Percentiles rank a stretch among this genome's conserved stretches.
Conservation (phyloP, 495 filamentous ascomycete species). For the Aspergillus wentii region DNA sequence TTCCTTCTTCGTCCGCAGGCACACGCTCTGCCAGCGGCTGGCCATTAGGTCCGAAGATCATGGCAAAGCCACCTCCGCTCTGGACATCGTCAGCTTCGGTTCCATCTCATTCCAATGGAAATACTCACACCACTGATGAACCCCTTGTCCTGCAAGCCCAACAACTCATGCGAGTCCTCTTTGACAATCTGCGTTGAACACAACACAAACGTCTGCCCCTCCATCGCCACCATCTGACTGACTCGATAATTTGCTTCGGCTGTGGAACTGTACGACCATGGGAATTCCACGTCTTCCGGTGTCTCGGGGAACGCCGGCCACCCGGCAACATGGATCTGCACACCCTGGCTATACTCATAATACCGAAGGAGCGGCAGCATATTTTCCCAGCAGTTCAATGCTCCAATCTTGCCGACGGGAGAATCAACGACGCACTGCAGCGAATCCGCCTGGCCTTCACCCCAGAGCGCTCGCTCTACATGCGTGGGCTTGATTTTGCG, state of each 20-base stretch:
- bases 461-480: slow-evolving; percentile 52
- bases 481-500: slow-evolving; percentile 59
- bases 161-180: slow-evolving; percentile 3
- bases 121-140: background rate
- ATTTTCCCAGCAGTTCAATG: slow-evolving; percentile 30
- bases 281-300: slow-evolving; percentile 18
- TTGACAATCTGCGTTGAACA: slow-evolving; percentile 9
- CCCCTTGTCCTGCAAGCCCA: background rate
- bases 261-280: slow-evolving; percentile 18
- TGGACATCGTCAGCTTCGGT: background rate
- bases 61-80: slow-evolving; percentile 24
- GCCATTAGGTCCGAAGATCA: slow-evolving; percentile 30
- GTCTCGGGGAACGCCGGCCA: slow-evolving; percentile 22
- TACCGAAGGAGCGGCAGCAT: slow-evolving; percentile 28
- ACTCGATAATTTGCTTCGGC: slow-evolving; percentile 11
- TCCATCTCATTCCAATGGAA: too few relatives aligned
- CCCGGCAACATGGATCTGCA: slow-evolving; percentile 29
- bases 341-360: slow-evolving; percentile 25
- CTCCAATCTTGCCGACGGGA: slow-evolving; percentile 16
- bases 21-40: slow-evolving; percentile 15
- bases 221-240: slow-evolving; percentile 17
- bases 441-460: slow-evolving; percentile 34
- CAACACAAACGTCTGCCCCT: slow-evolving; percentile 19
- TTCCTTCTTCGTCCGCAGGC: slow-evolving; percentile 17
- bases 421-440: slow-evolving; percentile 20